Evolutionary conservation across 768 basidiomycete genomes (phyloP).

Genomic region (Thelephora aurantiotincta): DNA sequence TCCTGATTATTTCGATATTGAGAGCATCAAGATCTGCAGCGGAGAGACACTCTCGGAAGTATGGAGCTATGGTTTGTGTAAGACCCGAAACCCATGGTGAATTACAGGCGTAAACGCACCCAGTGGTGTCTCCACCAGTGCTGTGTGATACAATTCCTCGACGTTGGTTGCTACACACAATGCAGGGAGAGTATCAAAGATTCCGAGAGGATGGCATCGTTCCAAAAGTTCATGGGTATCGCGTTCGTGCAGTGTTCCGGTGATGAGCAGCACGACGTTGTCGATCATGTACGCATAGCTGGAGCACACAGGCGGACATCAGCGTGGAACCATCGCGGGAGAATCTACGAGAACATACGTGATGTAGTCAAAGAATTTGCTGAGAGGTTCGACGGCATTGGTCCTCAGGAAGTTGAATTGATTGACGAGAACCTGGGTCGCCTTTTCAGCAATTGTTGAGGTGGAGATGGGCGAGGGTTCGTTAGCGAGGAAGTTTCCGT

Average conservation of each 20-base stretch:
- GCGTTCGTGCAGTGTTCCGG: conserved; percentile 91
- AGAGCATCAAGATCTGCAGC: conserved; percentile 95
- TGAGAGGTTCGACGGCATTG: conserved; percentile 83
- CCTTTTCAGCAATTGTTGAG: conserved; percentile 91
- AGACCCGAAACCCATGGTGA: neutral
- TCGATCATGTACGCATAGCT: conserved; percentile 99
- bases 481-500: conserved; percentile 95
- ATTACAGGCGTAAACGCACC: conserved; percentile 37
- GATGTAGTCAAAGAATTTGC: conserved; percentile 94
- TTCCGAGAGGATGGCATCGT: conserved; percentile 91
- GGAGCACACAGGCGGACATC: conserved; percentile 6
- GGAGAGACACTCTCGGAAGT: conserved; percentile 91
- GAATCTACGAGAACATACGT: conserved; percentile 45
- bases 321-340: neutral
- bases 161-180: conserved; percentile 98
- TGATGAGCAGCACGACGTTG: conserved; percentile 94
- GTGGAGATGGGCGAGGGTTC: conserved; percentile 90
- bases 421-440: conserved; percentile 88
- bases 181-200: conserved; percentile 98
- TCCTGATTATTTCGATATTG: conserved; percentile 99
- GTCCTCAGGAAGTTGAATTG: conserved; percentile 91
- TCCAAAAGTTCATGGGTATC: conserved; percentile 95
- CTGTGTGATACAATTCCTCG: conserved; percentile 93
- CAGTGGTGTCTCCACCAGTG: conserved; percentile 92
- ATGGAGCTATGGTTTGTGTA: conserved; percentile 46